Conservation (phyloP, 2,329 filamentous ascomycete genomes). For the Penicillium sp. region DNA sequence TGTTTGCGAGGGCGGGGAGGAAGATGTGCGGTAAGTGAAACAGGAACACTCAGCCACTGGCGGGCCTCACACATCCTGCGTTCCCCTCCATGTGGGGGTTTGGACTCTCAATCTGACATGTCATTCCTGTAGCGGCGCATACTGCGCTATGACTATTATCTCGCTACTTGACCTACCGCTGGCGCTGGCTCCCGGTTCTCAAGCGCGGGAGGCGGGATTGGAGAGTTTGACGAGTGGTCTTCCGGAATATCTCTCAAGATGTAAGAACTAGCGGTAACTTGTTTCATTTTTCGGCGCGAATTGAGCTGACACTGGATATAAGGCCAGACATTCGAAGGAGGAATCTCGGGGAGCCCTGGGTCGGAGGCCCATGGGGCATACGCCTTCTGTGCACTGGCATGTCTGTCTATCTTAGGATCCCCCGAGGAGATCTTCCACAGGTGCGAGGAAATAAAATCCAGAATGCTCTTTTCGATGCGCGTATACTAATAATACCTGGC, state of each 20-base stretch:
- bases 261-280: slow-evolving; percentile 52
- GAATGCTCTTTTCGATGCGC: neutral
- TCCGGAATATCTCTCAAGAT: slow-evolving; percentile 75
- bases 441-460: slow-evolving; percentile 49
- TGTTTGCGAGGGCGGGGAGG: slow-evolving; percentile 81
- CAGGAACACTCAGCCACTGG: neutral
- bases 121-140: slow-evolving; percentile 67
- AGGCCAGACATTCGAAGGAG: slow-evolving; percentile 94
- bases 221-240: slow-evolving; percentile 69
- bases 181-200: slow-evolving; percentile 70
- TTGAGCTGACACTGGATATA: slow-evolving; percentile 15
- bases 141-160: slow-evolving; percentile 83
- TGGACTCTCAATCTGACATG: slow-evolving; percentile 7
- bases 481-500: slow-evolving; percentile 15
- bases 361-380: slow-evolving; percentile 96
- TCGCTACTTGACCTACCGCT: slow-evolving; percentile 80
- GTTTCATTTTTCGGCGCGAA: neutral
- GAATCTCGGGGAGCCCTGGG: slow-evolving; percentile 79
- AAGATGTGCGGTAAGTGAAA: slow-evolving; percentile 73
- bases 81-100: slow-evolving; percentile 18
- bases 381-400: slow-evolving; percentile 89
- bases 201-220: slow-evolving; percentile 62
- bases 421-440: slow-evolving; percentile 71
- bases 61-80: neutral
- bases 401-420: slow-evolving; percentile 78